These are phyloP conservation scores for Coemansia sp. DNA, from an alignment of 192 early-diverging fungal genomes.

Conservation along the genomic window DNA sequence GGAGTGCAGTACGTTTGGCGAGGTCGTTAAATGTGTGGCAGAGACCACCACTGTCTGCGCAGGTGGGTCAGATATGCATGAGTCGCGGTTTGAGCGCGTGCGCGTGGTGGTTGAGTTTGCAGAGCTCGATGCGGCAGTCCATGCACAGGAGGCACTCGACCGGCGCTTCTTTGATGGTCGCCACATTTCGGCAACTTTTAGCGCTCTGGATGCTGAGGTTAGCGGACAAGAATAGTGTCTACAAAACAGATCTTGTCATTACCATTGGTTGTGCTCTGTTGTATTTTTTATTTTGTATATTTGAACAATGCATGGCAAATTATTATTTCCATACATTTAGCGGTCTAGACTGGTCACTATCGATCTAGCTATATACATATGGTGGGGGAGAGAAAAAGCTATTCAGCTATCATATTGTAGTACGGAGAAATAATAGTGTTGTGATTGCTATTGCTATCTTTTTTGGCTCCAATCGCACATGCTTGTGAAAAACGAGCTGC, in stretches of 20 bases:
- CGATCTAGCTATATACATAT: not conserved
- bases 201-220: not conserved
- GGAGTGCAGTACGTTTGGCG: conserved; percentile 41
- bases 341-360: not conserved
- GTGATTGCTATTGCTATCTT: too few relatives aligned
- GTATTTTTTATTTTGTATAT: not conserved
- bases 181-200: conserved; percentile 35
- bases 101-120: conserved; percentile 36
- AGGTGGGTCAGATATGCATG: not conserved
- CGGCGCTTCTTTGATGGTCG: conserved; percentile 42
- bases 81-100: conserved; percentile 21
- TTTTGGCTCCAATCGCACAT: too few relatives aligned
- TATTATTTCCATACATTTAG: too few relatives aligned
- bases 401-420: too few relatives aligned
- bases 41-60: not conserved
- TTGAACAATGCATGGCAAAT: not conserved
- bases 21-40: conserved; percentile 19
- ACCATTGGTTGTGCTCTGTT: too few relatives aligned
- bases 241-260: too few relatives aligned
- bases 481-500: too few relatives aligned
- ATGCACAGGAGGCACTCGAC: conserved; percentile 31
- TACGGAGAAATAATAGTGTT: too few relatives aligned
- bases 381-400: too few relatives aligned
- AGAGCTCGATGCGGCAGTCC: conserved; percentile 22
- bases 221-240: not conserved